Evolutionary conservation across 1,284 basidiomycete genomes (phyloP).

Genomic region (Austroboletus rostrupii): DNA sequence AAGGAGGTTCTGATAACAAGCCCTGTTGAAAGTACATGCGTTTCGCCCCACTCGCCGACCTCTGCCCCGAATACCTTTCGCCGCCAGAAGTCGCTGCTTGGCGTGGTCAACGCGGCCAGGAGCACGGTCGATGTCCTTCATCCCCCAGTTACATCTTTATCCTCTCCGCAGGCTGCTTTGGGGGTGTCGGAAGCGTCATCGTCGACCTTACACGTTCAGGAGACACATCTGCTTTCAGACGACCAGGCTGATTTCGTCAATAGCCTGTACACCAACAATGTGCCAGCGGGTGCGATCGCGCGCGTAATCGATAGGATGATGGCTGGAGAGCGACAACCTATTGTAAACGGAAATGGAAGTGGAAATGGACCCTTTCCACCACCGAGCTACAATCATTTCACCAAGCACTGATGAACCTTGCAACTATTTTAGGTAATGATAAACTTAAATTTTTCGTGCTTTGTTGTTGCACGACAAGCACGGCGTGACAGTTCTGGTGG

Average conservation of each 20-base stretch:
- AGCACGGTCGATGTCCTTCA: not conserved
- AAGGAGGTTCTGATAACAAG: not conserved
- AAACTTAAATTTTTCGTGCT: too few species aligned
- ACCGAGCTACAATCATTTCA: slow-evolving; percentile 11
- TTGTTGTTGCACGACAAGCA: too few species aligned
- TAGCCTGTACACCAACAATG: slow-evolving; percentile 10
- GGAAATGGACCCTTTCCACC: slow-evolving; percentile 10
- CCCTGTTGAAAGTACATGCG: not conserved
- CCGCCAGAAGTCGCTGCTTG: slow-evolving; percentile 1
- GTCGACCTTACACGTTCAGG: slow-evolving; percentile 1
- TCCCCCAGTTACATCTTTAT: not conserved
- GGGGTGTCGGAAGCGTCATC: not conserved
- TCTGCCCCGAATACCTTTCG: not conserved
- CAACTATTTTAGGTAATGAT: too few species aligned
- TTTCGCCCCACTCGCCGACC: not conserved
- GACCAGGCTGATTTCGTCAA: slow-evolving; percentile 20
- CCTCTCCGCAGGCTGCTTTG: too few species aligned
- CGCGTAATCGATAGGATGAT: slow-evolving; percentile 18
- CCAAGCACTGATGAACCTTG: not conserved
- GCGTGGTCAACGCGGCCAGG: not conserved
- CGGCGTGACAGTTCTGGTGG: too few species aligned
- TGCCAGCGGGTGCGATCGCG: slow-evolving; percentile 18
- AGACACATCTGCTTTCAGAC: slow-evolving; percentile 12
- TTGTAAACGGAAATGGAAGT: slow-evolving; percentile 1
- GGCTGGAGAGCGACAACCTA: not conserved